Evolutionary conservation across 345 rosid species (phyloP), one percentile per base, ranked within the genome.

Genomic region (Excoecaria cochinchinensis): DNA sequence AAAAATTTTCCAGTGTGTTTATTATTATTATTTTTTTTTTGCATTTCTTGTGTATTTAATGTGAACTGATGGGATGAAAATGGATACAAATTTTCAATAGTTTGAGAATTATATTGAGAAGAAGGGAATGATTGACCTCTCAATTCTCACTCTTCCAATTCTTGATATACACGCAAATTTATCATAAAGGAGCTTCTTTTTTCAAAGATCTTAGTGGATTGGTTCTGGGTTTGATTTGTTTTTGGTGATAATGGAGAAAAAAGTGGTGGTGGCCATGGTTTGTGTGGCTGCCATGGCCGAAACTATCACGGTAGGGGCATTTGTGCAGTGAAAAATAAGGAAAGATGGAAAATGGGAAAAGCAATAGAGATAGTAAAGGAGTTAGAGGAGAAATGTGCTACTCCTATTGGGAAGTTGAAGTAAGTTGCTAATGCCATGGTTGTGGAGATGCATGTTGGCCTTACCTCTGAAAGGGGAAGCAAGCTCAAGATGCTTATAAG

Each of bases 381-480:
- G 22, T 72, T 95, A 21, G 95, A 92, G 79, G 90, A 90, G 62
- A 90, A 89, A 73, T 90, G 97, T 66, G 91, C 78, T 44, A 89
- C 95, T 22, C 97, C 99, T 3, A 74, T 81, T 63, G 78, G 67
- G 48, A 90, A 86, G 79, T 82, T 96, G 73, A 86, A 80, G 78
- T 93, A 82, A 78, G 90, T 91, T 68, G 98, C 94, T 21, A 98
- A 93, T 82, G 98, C 99, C 62, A 89, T 96, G 99, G 86, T 95
- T 38, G 97, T 90, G 22, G 99, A 93, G 97, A 96, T 93, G 97
- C 94, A 91, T 74, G 99, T 97, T 47, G 99, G 99, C 47, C 99
- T 96, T 69, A 95, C 93, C 6, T 91, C 97, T 51, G 98, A 96
- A 83, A 94, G 95, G 76, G 98, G 98, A 62, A 89, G 97, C 88